A percentile compares a stretch with the other conserved stretches of the same genome.
These are phyloP conservation scores for Carex myosuroides DNA, from an alignment of 176 grass and related monocot species.

Conservation along the genomic window DNA sequence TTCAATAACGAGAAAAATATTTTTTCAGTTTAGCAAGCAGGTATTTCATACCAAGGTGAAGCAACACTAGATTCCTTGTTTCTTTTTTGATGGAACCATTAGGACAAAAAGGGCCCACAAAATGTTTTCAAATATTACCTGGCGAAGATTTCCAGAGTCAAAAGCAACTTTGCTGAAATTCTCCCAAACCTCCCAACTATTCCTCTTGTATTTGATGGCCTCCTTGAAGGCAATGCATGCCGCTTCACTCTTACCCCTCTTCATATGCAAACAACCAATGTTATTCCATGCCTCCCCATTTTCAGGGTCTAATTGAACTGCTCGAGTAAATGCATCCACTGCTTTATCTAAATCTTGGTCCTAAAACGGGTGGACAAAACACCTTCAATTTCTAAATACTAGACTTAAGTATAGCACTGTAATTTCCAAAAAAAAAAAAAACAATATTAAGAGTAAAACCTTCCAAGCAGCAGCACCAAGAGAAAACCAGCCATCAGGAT, in stretches of 20 bases:
- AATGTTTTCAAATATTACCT: constrained; percentile 31
- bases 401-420: background rate
- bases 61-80: background rate
- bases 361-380: constrained; percentile 30
- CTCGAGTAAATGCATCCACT: constrained; percentile 80
- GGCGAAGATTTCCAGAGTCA: constrained; percentile 52
- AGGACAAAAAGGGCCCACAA: background rate
- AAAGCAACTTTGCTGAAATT: constrained; percentile 93
- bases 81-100: background rate
- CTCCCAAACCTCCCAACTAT: constrained; percentile 97
- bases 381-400: background rate
- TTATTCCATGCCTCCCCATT: constrained; percentile 99
- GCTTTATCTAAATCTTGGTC: constrained; percentile 85
- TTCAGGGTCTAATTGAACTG: constrained; percentile 97
- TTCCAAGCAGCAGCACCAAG: constrained; percentile 83
- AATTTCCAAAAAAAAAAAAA: constrained; percentile 1
- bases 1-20: background rate
- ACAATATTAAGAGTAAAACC: constrained; percentile 32
- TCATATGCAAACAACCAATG: constrained; percentile 96
- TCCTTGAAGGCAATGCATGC: constrained; percentile 91
- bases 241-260: constrained; percentile 63
- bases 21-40: background rate
- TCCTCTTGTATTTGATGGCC: constrained; percentile 95
- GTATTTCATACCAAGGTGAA: background rate
- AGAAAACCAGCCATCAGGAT: constrained; percentile 97